Evolutionary conservation across 495 filamentous ascomycete species (phyloP), one percentile per base, ranked within the genome.

Genomic region (Talaromyces trachyspermus): DNA sequence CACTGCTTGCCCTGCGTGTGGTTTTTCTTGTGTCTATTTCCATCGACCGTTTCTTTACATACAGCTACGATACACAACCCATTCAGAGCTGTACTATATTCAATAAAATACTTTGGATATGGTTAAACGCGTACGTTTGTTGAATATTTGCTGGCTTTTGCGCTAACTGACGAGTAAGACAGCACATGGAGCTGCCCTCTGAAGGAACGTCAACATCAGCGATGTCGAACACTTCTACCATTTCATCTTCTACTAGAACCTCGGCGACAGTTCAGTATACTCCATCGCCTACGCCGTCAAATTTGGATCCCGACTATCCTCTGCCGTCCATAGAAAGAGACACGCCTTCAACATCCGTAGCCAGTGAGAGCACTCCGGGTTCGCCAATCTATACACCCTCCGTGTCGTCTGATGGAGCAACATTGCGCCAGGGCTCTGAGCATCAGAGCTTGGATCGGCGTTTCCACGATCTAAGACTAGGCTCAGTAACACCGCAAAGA

Each of bases 401-500:
- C 27, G 27, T 30, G 6, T 30, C 27, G 6, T 12, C 27, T 12
- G 7, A 30, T 30, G 27, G 7, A 30, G 27, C 6, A 30, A 12
- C 27, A 30, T 30, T 30, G 12, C 27, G 27, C 27, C 27, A 30
- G 27, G 27, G 27, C 7, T 30, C 27, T 30, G 27, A 30, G 27
- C 12, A 30, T 12, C 7, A 12, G 27, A 30, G 27, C 27, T 30
- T 30, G 12, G 27, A 30, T 30, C 27, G 12, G 12, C 36, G 17
- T 23, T 39, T 39, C 5, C 36, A 39, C 5, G 20, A 39, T 39
- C 17, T 39, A 23, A 11, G 20, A 39, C 36, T 39, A 23, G 17
- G 20, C 36, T 39, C 36, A 39, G 36, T 39, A 39, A 18, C 15
- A 19, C 36, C 36, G 36, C 36, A 39, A 39, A 18, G 36, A 23